phyloP scores from a whole-genome alignment of 2,329 filamentous ascomycete genomes.

The Calonectria pseudoreteaudii region DNA sequence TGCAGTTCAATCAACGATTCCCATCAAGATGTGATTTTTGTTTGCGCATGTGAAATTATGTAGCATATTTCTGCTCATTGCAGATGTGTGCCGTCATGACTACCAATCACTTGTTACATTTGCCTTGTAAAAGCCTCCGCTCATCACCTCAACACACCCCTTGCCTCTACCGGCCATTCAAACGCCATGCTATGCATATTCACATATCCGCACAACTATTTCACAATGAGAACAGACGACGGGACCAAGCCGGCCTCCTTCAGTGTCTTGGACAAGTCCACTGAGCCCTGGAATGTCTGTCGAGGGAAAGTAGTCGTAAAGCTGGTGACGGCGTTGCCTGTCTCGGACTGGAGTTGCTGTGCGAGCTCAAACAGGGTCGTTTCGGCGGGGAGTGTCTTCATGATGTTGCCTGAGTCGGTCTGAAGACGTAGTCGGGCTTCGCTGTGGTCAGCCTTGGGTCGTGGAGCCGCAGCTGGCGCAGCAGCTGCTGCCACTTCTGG shows the following conservation, averaged over 20 bases:
- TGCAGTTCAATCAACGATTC: slow-evolving; percentile 39
- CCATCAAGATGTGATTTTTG: slow-evolving; percentile 26
- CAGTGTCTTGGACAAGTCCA: slow-evolving; percentile 89
- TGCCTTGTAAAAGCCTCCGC: slow-evolving; percentile 8
- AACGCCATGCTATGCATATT: slow-evolving; percentile 40
- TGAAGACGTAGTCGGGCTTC: slow-evolving; percentile 88
- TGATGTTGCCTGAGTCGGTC: slow-evolving; percentile 77
- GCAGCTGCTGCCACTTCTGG: slow-evolving; percentile 58
- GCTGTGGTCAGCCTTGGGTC: slow-evolving; percentile 77
- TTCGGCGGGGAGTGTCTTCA: slow-evolving; percentile 89
- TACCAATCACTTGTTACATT: background rate
- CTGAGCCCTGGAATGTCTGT: slow-evolving; percentile 77
- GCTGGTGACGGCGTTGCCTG: slow-evolving; percentile 75
- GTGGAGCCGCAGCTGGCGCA: slow-evolving; percentile 61
- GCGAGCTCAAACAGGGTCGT: slow-evolving; percentile 95
- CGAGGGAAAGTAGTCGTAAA: slow-evolving; percentile 90
- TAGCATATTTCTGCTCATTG: slow-evolving; percentile 22
- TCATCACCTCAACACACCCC: slow-evolving; percentile 1
- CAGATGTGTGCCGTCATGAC: slow-evolving; percentile 10
- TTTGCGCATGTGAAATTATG: slow-evolving; percentile 16
- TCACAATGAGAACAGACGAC: slow-evolving; percentile 87
- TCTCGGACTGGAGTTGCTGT: slow-evolving; percentile 78
- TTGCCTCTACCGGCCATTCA: background rate
- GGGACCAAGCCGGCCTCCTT: slow-evolving; percentile 93
- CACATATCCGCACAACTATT: slow-evolving; percentile 50